Evolutionary conservation across 257 asterid genomes (phyloP).

Genomic region (Solanum tacnaense): DNA sequence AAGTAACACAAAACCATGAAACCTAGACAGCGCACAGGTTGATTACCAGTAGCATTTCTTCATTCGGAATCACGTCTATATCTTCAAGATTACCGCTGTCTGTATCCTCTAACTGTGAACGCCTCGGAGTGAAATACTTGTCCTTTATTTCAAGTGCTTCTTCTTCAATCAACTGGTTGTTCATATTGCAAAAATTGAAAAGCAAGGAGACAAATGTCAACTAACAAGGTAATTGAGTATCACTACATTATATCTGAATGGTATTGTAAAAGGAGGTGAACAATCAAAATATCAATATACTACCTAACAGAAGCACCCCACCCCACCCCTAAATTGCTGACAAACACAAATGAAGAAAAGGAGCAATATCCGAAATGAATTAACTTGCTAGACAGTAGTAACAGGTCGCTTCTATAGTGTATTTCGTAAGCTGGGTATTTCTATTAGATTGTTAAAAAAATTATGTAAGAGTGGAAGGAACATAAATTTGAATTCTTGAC

Average conservation of each 20-base stretch:
- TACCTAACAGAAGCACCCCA: background rate
- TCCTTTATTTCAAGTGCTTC: conserved; percentile 86
- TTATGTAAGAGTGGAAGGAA: background rate
- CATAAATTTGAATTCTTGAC: background rate
- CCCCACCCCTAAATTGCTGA: background rate
- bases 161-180: conserved; percentile 59
- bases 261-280: background rate
- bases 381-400: background rate
- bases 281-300: background rate
- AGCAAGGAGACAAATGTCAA: background rate
- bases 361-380: background rate
- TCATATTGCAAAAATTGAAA: background rate
- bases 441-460: background rate
- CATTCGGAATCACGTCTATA: conserved; percentile 86
- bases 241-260: background rate
- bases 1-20: background rate
- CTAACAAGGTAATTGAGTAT: background rate
- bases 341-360: background rate
- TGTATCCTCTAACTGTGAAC: conserved; percentile 81
- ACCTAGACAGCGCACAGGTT: background rate
- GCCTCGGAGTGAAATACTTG: conserved; percentile 78
- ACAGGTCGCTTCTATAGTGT: background rate
- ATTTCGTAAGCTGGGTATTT: background rate
- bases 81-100: conserved; percentile 80
- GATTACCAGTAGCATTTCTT: conserved; percentile 85